phyloP scores from a whole-genome alignment of 306 rosid genomes.

The Urtica urens region DNA sequence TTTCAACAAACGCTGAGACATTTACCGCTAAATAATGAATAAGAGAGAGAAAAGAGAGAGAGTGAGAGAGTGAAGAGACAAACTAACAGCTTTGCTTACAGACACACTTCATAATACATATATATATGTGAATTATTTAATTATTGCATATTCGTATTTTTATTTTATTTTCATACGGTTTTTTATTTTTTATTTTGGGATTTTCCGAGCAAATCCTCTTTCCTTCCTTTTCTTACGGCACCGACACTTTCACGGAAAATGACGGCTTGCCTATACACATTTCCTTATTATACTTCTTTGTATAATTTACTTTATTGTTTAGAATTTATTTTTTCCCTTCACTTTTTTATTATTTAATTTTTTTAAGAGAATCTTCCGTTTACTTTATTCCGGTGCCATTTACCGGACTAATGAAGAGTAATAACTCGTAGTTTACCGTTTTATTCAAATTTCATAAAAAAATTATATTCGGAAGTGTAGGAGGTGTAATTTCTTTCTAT shows the following conservation, averaged over 20 bases:
- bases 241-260: slow-evolving; percentile 42
- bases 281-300: background rate
- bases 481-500: too few species aligned
- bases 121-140: too few species aligned
- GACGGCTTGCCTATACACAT: slow-evolving; percentile 35
- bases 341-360: background rate
- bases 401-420: too few species aligned
- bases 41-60: background rate
- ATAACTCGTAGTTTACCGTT: too few species aligned
- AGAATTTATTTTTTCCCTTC: background rate
- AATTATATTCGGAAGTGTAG: too few species aligned
- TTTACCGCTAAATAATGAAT: background rate
- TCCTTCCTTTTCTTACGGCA: slow-evolving; percentile 14
- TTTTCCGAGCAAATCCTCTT: background rate
- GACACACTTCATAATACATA: background rate
- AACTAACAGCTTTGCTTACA: background rate
- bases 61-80: slow-evolving; percentile 5
- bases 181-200: background rate
- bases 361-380: background rate
- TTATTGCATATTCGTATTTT: background rate
- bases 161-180: background rate
- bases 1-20: background rate
- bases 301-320: background rate
- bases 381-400: too few species aligned
- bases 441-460: too few species aligned